Base-by-base conservation (phyloP, 164 flowering plant genomes). In the Aristolochia contorta region DNA sequence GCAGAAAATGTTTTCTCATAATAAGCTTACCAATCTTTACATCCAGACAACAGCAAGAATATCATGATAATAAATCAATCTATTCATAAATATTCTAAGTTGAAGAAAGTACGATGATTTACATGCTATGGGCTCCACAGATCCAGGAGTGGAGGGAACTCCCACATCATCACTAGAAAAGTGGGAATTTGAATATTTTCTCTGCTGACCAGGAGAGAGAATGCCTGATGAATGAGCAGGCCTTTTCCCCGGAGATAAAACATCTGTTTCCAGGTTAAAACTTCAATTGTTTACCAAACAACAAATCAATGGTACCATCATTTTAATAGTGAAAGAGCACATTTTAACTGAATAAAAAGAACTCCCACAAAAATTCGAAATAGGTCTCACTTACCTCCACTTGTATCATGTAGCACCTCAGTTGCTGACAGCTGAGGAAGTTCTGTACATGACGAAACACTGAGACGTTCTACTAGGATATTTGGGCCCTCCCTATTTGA, bases 51-150 rank as follows among this genome's bases (percentile, higher is more conserved):
- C 18, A 51, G 23, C 52, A 5, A 53, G 16, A 63, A 47, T 16
- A 8, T 30, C 33, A 7, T 16, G 14, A 33, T 20, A n/a, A 21
- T 27, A 16, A 6, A 63, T 16, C 51, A 50, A 25, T 0, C 24
- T 16, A 9, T 23, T 32, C 43, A 37, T 56, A 15, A 50, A 16
- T 59, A n/a, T 32, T 16, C 5, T 48, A 67, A 52, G 65, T 41
- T 57, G 60, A 65, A 67, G 57, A 73, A 75, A 69, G 70, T 59
- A 53, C 20, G 37, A 69, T 54, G 51, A 66, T 63, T 76, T 89
- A 90, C 97, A 88, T 84, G 94, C 76, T 73, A 72, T 71, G 69
- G 87, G 79, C 69, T 89, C 96, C 67, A 55, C 37, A 54, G 66
- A 47, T 68, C 69, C 76, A 16, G 83, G 78, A 55, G 67, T 71